phyloP scores from a whole-genome alignment of 2,329 filamentous ascomycete genomes.

The Bipolaris bicolor region DNA sequence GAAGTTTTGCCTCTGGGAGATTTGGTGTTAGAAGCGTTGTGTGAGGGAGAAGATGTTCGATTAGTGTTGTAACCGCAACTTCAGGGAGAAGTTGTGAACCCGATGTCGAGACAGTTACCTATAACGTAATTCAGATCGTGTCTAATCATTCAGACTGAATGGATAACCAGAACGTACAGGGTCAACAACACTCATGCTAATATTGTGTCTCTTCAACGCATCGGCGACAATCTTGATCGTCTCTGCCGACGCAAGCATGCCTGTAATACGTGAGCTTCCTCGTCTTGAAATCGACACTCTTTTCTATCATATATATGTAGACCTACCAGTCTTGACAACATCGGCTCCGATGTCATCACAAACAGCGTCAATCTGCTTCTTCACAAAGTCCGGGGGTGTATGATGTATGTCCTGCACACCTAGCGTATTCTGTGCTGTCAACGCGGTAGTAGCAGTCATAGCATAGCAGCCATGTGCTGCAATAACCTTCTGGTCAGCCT shows the following conservation, averaged over 20 bases:
- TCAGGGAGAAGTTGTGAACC: constrained; percentile 71
- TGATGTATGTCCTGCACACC: constrained; percentile 83
- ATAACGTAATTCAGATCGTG: background rate
- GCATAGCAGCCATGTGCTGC: constrained; percentile 92
- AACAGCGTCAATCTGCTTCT: constrained; percentile 83
- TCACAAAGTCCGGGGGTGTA: constrained; percentile 77
- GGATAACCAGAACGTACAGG: constrained; percentile 62
- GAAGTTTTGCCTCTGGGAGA: constrained; percentile 72
- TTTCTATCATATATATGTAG: background rate
- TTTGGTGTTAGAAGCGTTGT: constrained; percentile 78
- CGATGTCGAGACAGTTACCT: constrained; percentile 91
- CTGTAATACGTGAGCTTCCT: constrained; percentile 52
- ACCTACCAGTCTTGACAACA: constrained; percentile 85
- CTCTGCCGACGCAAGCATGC: constrained; percentile 79
- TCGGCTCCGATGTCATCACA: constrained; percentile 85
- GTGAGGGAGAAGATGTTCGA: constrained; percentile 65
- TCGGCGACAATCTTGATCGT: constrained; percentile 73
- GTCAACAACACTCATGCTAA: constrained; percentile 71
- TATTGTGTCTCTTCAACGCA: constrained; percentile 63
- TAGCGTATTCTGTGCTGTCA: constrained; percentile 94
- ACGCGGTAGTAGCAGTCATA: constrained; percentile 91
- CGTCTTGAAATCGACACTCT: background rate
- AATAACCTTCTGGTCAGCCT: constrained; percentile 95
- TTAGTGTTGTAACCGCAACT: constrained; percentile 67
- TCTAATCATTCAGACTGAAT: background rate